Base-by-base conservation (phyloP, 768 basidiomycete species). In the Leccinum barrowsii region DNA sequence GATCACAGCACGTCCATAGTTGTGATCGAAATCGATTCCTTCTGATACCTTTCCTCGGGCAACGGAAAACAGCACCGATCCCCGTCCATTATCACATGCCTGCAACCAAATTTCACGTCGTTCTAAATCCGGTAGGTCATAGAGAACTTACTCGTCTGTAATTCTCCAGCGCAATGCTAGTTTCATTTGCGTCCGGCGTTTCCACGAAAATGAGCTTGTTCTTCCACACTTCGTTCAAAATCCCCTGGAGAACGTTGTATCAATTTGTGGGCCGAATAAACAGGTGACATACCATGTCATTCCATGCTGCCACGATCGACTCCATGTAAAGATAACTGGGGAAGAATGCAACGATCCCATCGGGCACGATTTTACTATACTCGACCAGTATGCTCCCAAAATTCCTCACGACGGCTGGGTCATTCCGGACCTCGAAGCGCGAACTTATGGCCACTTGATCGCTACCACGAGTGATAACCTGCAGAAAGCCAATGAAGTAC, bases 21-120 rank as follows among this genome's bases (percentile, higher is more conserved):
- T 98, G 75, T 99, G 97, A 71, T 99, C 97, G 68, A 99, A 99
- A 85, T 99, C 97, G 67, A 99, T 99, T n/a, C 97, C 97, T 75
- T 99, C 97, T 0, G 97, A 98, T 0, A 99, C 97, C 73, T 99
- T 99, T 3, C 97, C 97, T 78, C 97, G 87, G 28, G 97, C 97
- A 34, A 99, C 97, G 22, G 97, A 98, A 42, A 99, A 79, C 30
- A 99, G 79, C 28, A 98, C 94, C 19, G 97, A 97, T 2, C 97
- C 97, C 52, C 97, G 85, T 44, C 97, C 97, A 70, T 99, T 99
- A 73, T 98, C 94, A 72, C 97, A 99, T 28, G 97, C 97, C 95
- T 96, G 54, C 10, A 37, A 8, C 17, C 40, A 19, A 34, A 12
- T 53, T 48, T 50, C 17, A 7, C 34, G 34, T 46, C 22, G 3